These are phyloP conservation scores for Trichophyton rubrum DNA, from an alignment of 2,329 filamentous ascomycete genomes.

Conservation along the genomic window DNA sequence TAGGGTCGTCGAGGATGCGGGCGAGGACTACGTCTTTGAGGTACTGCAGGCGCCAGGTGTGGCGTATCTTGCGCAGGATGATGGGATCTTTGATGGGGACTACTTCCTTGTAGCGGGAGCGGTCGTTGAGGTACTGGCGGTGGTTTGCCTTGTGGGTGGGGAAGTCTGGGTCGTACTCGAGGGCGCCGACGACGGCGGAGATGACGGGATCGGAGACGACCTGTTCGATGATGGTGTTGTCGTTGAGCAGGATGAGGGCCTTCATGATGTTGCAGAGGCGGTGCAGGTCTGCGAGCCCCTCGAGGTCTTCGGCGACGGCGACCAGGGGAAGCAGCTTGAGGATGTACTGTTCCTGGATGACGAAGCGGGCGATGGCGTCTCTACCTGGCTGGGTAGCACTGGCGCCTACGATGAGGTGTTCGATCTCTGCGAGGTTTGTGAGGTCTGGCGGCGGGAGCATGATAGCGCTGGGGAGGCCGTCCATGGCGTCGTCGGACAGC, in stretches of 20 bases:
- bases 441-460: conserved; percentile 67
- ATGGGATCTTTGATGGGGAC: conserved; percentile 74
- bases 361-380: conserved; percentile 75
- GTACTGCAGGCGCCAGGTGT: conserved; percentile 91
- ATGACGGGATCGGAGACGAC: conserved; percentile 83
- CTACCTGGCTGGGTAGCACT: conserved; percentile 63
- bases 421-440: conserved; percentile 72
- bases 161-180: conserved; percentile 98
- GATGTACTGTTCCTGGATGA: conserved; percentile 78
- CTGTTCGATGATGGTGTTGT: conserved; percentile 86
- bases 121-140: conserved; percentile 77
- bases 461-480: conserved; percentile 54
- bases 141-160: conserved; percentile 96
- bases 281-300: conserved; percentile 76
- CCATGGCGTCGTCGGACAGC: conserved; percentile 77
- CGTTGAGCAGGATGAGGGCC: conserved; percentile 83
- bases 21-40: conserved; percentile 97
- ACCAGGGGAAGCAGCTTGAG: conserved; percentile 75
- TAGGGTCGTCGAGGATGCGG: conserved; percentile 90
- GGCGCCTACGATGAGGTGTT: conserved; percentile 67
- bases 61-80: conserved; percentile 83
- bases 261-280: conserved; percentile 97
- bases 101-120: conserved; percentile 89
- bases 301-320: conserved; percentile 77
- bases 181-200: conserved; percentile 80